These are phyloP conservation scores for Westerdykella sp. DNA, from an alignment of 2,329 filamentous ascomycete species.

Conservation along the genomic window DNA sequence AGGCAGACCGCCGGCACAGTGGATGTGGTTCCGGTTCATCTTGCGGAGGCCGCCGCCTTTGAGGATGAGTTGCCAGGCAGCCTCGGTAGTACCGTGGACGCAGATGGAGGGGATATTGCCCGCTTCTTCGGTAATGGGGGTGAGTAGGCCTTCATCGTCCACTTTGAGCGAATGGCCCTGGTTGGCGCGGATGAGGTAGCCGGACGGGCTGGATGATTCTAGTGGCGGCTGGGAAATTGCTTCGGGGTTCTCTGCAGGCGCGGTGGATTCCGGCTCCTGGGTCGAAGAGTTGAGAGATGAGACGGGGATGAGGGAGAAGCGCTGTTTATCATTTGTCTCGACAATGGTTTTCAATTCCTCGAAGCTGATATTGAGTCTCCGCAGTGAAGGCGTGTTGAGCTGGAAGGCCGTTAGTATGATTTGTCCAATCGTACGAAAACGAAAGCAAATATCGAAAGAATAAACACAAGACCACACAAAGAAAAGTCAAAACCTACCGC, in stretches of 20 bases:
- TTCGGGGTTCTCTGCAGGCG: conserved; percentile 4
- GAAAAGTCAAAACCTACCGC: conserved; percentile 42
- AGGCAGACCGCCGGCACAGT: conserved; percentile 74
- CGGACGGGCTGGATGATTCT: conserved; percentile 46
- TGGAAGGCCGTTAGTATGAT: conserved; percentile 17
- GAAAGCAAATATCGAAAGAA: background rate
- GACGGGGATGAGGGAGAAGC: conserved; percentile 69
- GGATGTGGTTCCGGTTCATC: conserved; percentile 84
- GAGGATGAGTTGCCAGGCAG: conserved; percentile 69
- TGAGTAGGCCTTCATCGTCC: conserved; percentile 64
- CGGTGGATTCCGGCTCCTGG: conserved; percentile 4
- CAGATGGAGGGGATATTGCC: conserved; percentile 59
- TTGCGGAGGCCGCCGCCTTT: conserved; percentile 67
- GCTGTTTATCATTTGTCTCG: conserved; percentile 76
- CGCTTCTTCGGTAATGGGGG: conserved; percentile 52
- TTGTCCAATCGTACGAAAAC: background rate
- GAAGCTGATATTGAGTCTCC: conserved; percentile 66
- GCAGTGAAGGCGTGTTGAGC: conserved; percentile 56
- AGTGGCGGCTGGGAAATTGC: conserved; percentile 8
- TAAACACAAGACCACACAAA: background rate
- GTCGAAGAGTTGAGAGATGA: conserved; percentile 5
- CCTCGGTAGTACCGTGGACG: conserved; percentile 84
- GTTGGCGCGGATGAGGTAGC: conserved; percentile 88
- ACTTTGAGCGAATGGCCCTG: conserved; percentile 85
- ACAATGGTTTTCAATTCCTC: conserved; percentile 67